These are phyloP conservation scores for Colletotrichum zoysiae DNA, from an alignment of 2,329 filamentous ascomycete species.

Conservation along the genomic window DNA sequence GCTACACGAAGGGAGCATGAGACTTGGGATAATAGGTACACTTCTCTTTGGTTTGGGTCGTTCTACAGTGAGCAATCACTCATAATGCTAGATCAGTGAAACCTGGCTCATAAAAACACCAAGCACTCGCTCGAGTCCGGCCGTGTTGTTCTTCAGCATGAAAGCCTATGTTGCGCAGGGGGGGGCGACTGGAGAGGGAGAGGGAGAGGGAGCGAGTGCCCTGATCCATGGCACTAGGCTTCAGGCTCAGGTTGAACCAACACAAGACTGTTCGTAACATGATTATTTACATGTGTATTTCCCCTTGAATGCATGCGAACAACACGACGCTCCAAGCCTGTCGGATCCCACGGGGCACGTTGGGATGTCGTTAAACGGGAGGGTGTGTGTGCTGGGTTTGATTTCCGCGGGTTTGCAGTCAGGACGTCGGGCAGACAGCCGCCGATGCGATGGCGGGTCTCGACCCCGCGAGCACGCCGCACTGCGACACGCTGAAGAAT, in stretches of 20 bases:
- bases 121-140: neutral
- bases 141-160: neutral
- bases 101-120: neutral
- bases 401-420: neutral
- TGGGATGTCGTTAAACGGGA: neutral
- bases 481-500: conserved; percentile 29
- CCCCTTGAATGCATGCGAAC: neutral
- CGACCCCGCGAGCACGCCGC: neutral
- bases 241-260: neutral
- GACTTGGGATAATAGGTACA: neutral
- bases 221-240: neutral
- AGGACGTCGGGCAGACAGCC: neutral
- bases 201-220: neutral
- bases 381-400: neutral
- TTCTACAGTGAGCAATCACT: neutral
- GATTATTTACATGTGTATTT: neutral
- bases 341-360: neutral
- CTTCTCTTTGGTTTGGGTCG: neutral
- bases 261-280: neutral
- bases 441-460: neutral
- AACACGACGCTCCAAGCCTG: no score
- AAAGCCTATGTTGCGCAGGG: neutral
- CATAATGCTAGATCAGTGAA: no score
- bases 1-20: conserved; percentile 5
- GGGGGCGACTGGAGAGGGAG: no score